These are phyloP conservation scores for Metschnikowia gruessii DNA, from an alignment of 805 yeast genomes.

Conservation along the genomic window DNA sequence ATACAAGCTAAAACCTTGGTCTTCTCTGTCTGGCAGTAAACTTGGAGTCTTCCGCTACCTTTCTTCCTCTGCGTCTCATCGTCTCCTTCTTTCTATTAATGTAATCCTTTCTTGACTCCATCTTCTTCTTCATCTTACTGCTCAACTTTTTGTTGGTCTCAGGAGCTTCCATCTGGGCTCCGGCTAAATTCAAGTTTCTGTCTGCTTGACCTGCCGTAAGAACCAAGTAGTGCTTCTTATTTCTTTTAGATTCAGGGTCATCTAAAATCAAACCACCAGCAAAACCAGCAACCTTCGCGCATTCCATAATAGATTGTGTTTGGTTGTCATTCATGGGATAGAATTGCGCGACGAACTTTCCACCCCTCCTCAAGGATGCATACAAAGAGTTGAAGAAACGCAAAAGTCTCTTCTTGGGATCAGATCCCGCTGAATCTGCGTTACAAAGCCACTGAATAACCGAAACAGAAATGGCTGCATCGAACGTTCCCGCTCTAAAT, in stretches of 20 bases:
- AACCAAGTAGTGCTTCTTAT: constrained; percentile 87
- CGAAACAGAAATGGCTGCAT: constrained; percentile 91
- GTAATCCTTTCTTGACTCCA: constrained; percentile 76
- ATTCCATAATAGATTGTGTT: constrained; percentile 67
- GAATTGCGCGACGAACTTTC: constrained; percentile 95
- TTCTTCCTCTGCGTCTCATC: constrained; percentile 86
- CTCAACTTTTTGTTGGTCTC: constrained; percentile 39
- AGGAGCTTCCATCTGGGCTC: constrained; percentile 77
- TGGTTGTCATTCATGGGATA: constrained; percentile 91
- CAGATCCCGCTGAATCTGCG: constrained; percentile 79
- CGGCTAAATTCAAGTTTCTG: constrained; percentile 68
- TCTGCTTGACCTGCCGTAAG: constrained; percentile 83
- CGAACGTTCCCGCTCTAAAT: constrained; percentile 93
- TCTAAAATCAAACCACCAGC: constrained; percentile 95
- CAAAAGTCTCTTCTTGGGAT: constrained; percentile 78
- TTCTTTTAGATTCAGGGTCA: constrained; percentile 88
- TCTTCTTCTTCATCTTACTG: constrained; percentile 48
- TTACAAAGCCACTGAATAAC: constrained; percentile 98
- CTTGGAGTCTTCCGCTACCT: constrained; percentile 85
- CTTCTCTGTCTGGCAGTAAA: constrained; percentile 78
- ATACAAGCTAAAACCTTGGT: constrained; percentile 32
- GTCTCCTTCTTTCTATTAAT: constrained; percentile 89
- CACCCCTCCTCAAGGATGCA: constrained; percentile 86
- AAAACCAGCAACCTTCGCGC: constrained; percentile 93
- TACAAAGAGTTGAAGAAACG: constrained; percentile 86